Base-by-base conservation (phyloP, 2,329 filamentous ascomycete species). In the Orbilia oligospora region DNA sequence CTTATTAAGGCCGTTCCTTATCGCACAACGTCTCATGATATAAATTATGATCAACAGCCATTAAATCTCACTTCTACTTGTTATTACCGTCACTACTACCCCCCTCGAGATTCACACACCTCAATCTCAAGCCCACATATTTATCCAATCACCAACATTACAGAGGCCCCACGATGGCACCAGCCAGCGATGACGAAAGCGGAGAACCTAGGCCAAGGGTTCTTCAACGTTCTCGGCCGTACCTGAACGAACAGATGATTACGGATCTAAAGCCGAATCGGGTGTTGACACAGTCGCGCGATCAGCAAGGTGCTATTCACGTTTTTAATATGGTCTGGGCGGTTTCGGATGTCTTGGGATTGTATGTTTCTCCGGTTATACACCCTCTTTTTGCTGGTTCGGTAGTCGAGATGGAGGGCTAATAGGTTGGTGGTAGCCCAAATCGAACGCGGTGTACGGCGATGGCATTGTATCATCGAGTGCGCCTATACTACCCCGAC, bases 401-500 rank as follows among this genome's bases (percentile, higher is more conserved):
- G 49, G 12, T 65, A 68, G 27, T 64, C 24, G 30, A 46, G 18
- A 48, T 55, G n/a, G 30, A 8, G 9, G 53, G n/a, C 1, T 80
- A 38, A 68, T 9, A 4, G 14, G 36, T 51, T 20, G 5, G 12
- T 55, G 44, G n/a, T 79, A 94, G 93, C 55, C 96, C 96, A 0
- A 90, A 97, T 24, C 91, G 93, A 77, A 98, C 96, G 0, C 97
- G 93, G 84, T 93, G 95, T 81, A 97, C 95, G 0, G 96, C 96
- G 0, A 93, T 92, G 80, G 91, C 92, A 16, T 97, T 97, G 84
- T 99, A 94, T 83, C 95, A 98, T 87, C 94, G 94, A 81, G 97
- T 97, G 84, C 91, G 95, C 36, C 88, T 98, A 66, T 89, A 91
- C 55, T 94, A 97, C 83, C 89, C 91, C n/a, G 93, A 94, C 81